phyloP scores from a whole-genome alignment of 805 yeast species.

The Hanseniaspora nectarophila region DNA sequence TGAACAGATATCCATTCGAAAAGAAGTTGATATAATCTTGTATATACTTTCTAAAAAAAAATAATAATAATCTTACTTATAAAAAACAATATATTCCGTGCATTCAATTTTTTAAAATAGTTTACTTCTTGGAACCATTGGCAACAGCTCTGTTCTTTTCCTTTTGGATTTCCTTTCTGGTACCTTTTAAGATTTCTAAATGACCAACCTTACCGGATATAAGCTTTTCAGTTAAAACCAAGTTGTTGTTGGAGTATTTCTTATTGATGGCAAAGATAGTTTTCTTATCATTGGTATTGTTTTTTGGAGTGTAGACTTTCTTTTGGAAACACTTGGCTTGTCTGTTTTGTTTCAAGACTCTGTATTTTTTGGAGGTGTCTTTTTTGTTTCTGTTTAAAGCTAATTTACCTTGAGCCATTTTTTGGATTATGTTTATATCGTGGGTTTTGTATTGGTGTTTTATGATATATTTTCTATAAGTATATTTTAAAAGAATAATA shows the following conservation, averaged over 20 bases:
- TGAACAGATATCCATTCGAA: conserved; percentile 51
- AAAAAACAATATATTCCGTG: too few relatives aligned
- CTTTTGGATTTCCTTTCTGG: conserved; percentile 71
- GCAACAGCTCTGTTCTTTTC: conserved; percentile 23
- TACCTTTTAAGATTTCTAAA: conserved; percentile 79
- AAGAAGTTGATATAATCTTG: not conserved
- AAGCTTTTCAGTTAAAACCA: conserved; percentile 58
- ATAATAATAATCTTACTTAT: not conserved
- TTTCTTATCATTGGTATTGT: conserved; percentile 21
- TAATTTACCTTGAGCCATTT: conserved; percentile 69
- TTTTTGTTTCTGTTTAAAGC: conserved; percentile 38
- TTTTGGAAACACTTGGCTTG: conserved; percentile 14
- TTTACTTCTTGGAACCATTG: not conserved
- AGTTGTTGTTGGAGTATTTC: conserved; percentile 21
- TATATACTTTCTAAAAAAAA: not conserved
- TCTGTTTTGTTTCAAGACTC: conserved; percentile 14
- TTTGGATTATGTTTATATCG: too few relatives aligned
- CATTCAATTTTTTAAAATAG: not conserved
- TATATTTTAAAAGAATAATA: too few relatives aligned
- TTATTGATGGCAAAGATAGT: conserved; percentile 8
- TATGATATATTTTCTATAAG: too few relatives aligned
- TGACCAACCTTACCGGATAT: conserved; percentile 89
- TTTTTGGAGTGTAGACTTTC: conserved; percentile 34
- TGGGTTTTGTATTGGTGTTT: not conserved
- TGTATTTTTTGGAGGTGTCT: conserved; percentile 22